Evolutionary conservation across 2,329 filamentous ascomycete species (phyloP), one percentile per base, ranked within the genome.

Genomic region (Trichoderma hamatum): DNA sequence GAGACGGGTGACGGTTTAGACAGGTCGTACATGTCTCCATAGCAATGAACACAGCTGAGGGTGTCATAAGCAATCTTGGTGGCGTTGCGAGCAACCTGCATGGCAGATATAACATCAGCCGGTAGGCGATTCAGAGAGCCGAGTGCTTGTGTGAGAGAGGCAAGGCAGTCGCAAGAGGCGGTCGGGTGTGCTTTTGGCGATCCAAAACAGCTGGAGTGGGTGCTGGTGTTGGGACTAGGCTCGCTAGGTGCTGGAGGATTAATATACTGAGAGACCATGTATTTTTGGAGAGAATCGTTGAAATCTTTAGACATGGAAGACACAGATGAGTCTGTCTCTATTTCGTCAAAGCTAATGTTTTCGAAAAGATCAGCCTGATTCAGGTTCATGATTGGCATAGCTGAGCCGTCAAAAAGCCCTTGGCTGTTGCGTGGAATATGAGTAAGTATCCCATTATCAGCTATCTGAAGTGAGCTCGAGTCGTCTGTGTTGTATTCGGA

Each of bases 21-120:
- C 1, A 77, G 72, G 6, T 83, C 79, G 19, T 80, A 56, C 36
- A 80, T 67, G 39, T 79, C 76, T 28, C 80, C 77, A 62, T 82
- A 83, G 77, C 88, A 90, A 19, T 76, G 72, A 1, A 79, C 74
- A 73, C 88, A 90, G 71, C 82, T 79, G 61, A 88, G 81, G 21
- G 84, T 82, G 46, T 85, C 78, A 74, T 88, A 83, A 1, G 85
- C 86, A 0, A 82, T 77, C 67, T 80, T 82, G 36, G 82, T 80
- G 3, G 85, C 84, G 61, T 79, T 75, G 6, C 86, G 83, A 13
- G 84, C 82, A 51, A 83, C 79, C 21, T 78, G 75, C 74, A 88
- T 84, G 19, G 85, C 85, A 2, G 79, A 73, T 39, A 78, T 77
- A 21, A 87, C 79, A 51, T 84, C 80, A 3, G 72, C 72, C 1